phyloP scores from a whole-genome alignment of 495 filamentous ascomycete species.

The Podospora fimiseda region DNA sequence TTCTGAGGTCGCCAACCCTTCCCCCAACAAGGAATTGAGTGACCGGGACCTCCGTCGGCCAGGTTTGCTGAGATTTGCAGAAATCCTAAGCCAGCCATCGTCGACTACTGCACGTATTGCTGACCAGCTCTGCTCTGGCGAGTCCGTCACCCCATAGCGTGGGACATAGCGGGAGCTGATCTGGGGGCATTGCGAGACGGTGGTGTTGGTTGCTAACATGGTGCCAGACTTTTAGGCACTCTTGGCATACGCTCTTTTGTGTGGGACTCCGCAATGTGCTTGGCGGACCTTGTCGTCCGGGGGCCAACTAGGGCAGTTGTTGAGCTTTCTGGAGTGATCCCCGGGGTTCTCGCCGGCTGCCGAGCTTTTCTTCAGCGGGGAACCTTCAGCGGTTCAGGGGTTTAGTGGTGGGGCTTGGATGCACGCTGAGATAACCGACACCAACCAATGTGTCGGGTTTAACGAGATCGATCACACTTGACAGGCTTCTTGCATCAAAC shows the following conservation, averaged over 20 bases:
- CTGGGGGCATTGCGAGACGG: not conserved
- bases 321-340: not conserved
- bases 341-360: not conserved
- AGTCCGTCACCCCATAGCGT: too few relatives aligned
- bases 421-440: not conserved
- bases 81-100: not conserved
- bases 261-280: too few relatives aligned
- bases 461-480: conserved; percentile 2
- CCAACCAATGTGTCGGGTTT: not conserved
- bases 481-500: not conserved
- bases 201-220: not conserved
- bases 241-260: too few relatives aligned
- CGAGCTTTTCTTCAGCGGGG: not conserved
- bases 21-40: not conserved
- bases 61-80: not conserved
- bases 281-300: too few relatives aligned
- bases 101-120: not conserved
- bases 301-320: too few relatives aligned
- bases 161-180: not conserved
- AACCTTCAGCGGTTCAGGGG: conserved; percentile 2
- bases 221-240: too few relatives aligned
- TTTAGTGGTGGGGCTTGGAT: not conserved
- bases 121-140: not conserved
- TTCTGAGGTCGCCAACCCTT: not conserved
- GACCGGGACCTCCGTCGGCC: not conserved